Conservation (phyloP, 495 filamentous ascomycete genomes). For the Pseudevernia furfuracea region DNA sequence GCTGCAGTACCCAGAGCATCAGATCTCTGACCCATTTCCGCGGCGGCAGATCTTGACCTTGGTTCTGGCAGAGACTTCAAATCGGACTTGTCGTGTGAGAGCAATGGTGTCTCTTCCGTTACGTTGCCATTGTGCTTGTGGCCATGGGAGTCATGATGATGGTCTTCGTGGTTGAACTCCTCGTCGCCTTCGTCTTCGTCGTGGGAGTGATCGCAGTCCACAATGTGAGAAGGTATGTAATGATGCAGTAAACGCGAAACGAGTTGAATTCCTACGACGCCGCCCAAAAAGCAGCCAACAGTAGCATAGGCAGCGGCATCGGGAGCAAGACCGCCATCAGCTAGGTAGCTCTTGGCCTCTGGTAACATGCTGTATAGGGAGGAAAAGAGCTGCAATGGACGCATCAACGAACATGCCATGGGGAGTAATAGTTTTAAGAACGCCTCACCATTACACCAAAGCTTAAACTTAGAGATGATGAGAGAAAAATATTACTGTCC, state of each 20-base stretch:
- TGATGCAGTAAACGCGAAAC: conserved; percentile 73
- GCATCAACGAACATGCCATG: not conserved
- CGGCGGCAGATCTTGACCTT: conserved; percentile 10
- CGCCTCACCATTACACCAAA: conserved; percentile 89
- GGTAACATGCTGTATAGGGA: conserved; percentile 93
- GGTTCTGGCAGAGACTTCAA: not conserved
- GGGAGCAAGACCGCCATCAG: conserved; percentile 55
- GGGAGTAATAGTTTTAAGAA: not conserved
- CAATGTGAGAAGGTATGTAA: conserved; percentile 84
- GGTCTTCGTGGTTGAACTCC: conserved; percentile 23
- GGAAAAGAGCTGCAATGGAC: conserved; percentile 67
- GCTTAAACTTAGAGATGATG: conserved; percentile 80
- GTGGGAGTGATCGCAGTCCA: conserved; percentile 85
- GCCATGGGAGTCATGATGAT: conserved; percentile 14
- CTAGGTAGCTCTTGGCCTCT: conserved; percentile 67
- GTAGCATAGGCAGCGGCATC: conserved; percentile 61
- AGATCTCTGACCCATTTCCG: conserved; percentile 13
- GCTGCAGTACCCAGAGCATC: not conserved
- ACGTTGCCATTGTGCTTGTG: conserved; percentile 18
- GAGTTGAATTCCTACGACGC: conserved; percentile 76
- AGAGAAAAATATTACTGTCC: conserved; percentile 79
- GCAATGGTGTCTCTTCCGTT: conserved; percentile 44
- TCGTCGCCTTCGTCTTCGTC: conserved; percentile 41
- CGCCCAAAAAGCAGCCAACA: conserved; percentile 69
- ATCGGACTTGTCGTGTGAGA: conserved; percentile 21